A percentile compares a stretch with the other conserved stretches of the same genome.
These are phyloP conservation scores for Paraurostyla sp. DNA, from an alignment of 73 alveolate species.

Conservation along the genomic window DNA sequence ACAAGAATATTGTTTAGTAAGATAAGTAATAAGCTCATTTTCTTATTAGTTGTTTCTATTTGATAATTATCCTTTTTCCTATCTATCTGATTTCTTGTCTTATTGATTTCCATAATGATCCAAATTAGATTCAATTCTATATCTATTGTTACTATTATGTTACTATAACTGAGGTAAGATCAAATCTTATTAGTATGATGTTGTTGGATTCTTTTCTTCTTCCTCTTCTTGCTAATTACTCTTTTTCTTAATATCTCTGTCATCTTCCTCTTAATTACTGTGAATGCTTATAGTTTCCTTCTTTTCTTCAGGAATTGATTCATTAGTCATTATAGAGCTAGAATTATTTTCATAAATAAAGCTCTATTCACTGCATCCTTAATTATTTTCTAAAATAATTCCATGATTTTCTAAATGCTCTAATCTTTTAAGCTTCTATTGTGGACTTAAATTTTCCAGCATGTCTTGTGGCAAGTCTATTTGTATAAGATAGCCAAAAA, in stretches of 20 bases:
- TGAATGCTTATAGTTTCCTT: neutral
- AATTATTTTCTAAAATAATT: too few relatives aligned
- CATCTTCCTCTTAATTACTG: neutral
- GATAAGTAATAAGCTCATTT: constrained; percentile 40
- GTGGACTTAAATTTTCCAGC: neutral
- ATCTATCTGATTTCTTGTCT: neutral
- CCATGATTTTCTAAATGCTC: neutral
- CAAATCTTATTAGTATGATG: neutral
- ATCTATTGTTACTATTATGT: neutral
- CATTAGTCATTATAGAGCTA: neutral
- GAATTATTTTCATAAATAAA: too few relatives aligned
- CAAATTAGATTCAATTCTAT: neutral
- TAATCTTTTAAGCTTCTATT: neutral
- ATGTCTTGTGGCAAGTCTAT: constrained; percentile 17
- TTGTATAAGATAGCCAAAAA: constrained; percentile 32
- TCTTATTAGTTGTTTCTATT: constrained; percentile 11
- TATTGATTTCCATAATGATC: neutral
- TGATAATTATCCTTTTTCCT: neutral
- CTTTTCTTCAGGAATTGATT: neutral
- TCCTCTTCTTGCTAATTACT: neutral
- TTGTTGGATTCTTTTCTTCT: neutral
- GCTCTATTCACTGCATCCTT: too few relatives aligned
- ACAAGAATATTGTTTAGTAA: constrained; percentile 52
- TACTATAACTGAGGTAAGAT: neutral
- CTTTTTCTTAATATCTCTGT: neutral